phyloP scores from a whole-genome alignment of 1,284 basidiomycete genomes.

The Grifola frondosa region DNA sequence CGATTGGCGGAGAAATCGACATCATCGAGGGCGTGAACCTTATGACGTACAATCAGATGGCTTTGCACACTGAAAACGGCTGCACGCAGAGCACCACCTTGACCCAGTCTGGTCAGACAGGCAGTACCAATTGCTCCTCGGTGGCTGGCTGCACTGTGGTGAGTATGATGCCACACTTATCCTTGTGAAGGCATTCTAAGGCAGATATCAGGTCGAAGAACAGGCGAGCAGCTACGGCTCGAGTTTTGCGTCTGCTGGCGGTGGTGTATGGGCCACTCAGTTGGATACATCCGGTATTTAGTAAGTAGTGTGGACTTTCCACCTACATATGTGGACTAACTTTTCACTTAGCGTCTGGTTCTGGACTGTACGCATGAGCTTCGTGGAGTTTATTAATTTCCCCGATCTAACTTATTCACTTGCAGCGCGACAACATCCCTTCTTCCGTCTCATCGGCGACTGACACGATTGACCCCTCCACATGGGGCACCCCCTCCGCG shows the following conservation, averaged over 20 bases:
- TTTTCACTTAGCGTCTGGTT: constrained; percentile 57
- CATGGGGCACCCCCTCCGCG: constrained; percentile 62
- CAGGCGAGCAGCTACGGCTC: constrained; percentile 51
- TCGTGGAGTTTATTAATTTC: neutral
- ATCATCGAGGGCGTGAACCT: constrained; percentile 48
- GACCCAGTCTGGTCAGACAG: constrained; percentile 39
- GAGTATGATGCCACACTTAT: neutral
- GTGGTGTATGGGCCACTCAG: constrained; percentile 65
- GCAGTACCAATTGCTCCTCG: constrained; percentile 40
- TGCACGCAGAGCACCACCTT: constrained; percentile 32
- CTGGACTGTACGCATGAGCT: constrained; percentile 46
- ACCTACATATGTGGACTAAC: constrained; percentile 8
- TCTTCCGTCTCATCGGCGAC: constrained; percentile 23
- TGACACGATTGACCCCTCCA: constrained; percentile 45
- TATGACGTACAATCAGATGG: constrained; percentile 46
- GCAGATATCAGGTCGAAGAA: constrained; percentile 43
- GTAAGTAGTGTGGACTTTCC: constrained; percentile 16
- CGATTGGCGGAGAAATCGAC: constrained; percentile 56
- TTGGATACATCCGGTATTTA: constrained; percentile 50
- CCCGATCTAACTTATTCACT: constrained; percentile 9
- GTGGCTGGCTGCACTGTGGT: constrained; percentile 54
- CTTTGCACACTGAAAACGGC: constrained; percentile 45
- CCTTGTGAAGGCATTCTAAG: neutral
- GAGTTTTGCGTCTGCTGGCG: constrained; percentile 56
- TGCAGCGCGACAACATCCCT: constrained; percentile 41